Evolutionary conservation across 1,139 yeast species (phyloP).

Genomic region (Blastobotrys malaysiensis): DNA sequence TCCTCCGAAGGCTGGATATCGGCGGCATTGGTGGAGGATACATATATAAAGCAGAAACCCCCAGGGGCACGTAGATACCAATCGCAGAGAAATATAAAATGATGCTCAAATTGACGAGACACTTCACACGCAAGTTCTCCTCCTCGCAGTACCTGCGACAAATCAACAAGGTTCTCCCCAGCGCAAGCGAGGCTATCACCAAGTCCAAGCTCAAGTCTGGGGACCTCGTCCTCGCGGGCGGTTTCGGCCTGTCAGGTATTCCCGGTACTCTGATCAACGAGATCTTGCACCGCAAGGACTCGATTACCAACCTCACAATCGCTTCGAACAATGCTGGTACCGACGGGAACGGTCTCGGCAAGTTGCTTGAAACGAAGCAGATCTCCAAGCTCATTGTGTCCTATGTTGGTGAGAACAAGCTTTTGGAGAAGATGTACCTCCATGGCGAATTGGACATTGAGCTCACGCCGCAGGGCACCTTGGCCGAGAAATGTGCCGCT

Average conservation of each 20-base stretch:
- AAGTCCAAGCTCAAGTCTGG: constrained; percentile 10
- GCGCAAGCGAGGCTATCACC: constrained; percentile 5
- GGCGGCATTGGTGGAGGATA: background rate
- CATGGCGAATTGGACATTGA: constrained; percentile 43
- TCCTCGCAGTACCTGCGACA: constrained; percentile 1
- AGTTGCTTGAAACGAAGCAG: constrained; percentile 41
- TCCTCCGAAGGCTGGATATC: background rate
- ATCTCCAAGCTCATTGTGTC: constrained; percentile 43
- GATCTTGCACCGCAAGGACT: constrained; percentile 29
- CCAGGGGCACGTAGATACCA: background rate
- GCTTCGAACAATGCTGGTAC: constrained; percentile 50
- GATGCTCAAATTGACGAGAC: constrained; percentile 2
- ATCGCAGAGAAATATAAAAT: background rate
- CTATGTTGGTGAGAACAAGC: constrained; percentile 44
- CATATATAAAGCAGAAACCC: background rate
- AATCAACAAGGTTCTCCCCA: constrained; percentile 8
- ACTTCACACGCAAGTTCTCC: constrained; percentile 3
- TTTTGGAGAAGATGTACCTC: constrained; percentile 39
- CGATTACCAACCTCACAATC: constrained; percentile 37
- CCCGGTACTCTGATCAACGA: constrained; percentile 44
- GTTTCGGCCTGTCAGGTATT: constrained; percentile 46
- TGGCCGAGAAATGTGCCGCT: constrained; percentile 46
- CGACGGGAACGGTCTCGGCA: constrained; percentile 44
- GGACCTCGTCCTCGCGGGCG: constrained; percentile 41
- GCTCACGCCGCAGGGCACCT: constrained; percentile 48